These are phyloP conservation scores for Pseudocercospora cruenta DNA, from an alignment of 2,329 filamentous ascomycete species.

Conservation along the genomic window DNA sequence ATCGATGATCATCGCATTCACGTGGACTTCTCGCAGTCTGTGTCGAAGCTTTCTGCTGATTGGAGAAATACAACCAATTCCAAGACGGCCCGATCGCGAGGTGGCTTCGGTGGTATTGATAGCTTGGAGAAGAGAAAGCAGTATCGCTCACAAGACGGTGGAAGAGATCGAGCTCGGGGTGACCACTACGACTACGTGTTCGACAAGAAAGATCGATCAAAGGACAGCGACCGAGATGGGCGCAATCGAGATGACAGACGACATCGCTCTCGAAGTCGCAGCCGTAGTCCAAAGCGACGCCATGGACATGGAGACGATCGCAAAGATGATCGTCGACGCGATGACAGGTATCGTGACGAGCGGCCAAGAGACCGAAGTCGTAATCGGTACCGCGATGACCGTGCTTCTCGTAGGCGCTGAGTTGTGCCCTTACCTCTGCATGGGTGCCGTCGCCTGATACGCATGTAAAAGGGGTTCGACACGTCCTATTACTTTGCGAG, in stretches of 20 bases:
- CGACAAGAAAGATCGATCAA: constrained; percentile 59
- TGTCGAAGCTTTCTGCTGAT: constrained; percentile 79
- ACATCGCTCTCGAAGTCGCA: constrained; percentile 34
- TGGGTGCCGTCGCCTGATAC: background rate
- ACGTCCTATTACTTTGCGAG: no score
- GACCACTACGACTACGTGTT: constrained; percentile 79
- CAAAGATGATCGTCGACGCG: constrained; percentile 19
- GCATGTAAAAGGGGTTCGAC: background rate
- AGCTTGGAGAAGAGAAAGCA: constrained; percentile 88
- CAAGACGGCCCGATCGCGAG: constrained; percentile 69
- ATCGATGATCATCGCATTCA: constrained; percentile 98
- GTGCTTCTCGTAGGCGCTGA: constrained; percentile 2
- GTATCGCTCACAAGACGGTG: constrained; percentile 68
- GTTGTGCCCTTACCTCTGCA: background rate
- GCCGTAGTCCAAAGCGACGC: constrained; percentile 35
- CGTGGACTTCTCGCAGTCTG: constrained; percentile 97
- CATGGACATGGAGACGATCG: constrained; percentile 26
- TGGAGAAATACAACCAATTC: constrained; percentile 86
- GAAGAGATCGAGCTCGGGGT: constrained; percentile 43
- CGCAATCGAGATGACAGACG: constrained; percentile 15
- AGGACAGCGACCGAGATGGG: constrained; percentile 20
- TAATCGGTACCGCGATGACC: constrained; percentile 20
- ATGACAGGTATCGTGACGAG: constrained; percentile 24
- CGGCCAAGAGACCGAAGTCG: constrained; percentile 22
- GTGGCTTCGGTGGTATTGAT: constrained; percentile 88